A percentile compares a stretch with the other conserved stretches of the same genome.
These are phyloP conservation scores for Fraxinus cuspidata DNA, from an alignment of 257 asterid genomes.

Conservation along the genomic window DNA sequence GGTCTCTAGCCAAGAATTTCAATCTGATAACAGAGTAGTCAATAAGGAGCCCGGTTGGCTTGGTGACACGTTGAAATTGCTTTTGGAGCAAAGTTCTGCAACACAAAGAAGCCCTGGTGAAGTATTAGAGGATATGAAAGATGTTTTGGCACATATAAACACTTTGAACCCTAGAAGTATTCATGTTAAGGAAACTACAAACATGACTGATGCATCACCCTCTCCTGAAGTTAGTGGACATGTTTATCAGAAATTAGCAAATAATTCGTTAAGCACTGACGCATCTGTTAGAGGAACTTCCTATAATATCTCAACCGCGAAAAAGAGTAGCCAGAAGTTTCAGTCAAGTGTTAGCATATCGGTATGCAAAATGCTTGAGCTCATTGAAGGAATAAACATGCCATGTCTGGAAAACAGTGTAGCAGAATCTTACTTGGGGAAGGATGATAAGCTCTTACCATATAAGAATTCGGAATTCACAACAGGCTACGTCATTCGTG, in stretches of 20 bases:
- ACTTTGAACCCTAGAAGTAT: slow-evolving; percentile 19
- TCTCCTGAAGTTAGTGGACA: slow-evolving; percentile 26
- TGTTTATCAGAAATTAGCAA: slow-evolving; percentile 24
- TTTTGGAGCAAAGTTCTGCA: slow-evolving; percentile 44
- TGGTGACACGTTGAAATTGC: slow-evolving; percentile 40
- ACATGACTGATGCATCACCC: slow-evolving; percentile 13
- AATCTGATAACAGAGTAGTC: slow-evolving; percentile 14
- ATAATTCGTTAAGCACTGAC: slow-evolving; percentile 28
- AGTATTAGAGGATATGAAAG: slow-evolving; percentile 54
- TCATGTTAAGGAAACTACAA: neutral
- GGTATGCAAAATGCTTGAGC: slow-evolving; percentile 55
- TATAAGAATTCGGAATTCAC: slow-evolving; percentile 39
- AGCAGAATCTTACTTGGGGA: slow-evolving; percentile 36
- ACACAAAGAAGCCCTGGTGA: slow-evolving; percentile 42
- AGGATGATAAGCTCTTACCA: slow-evolving; percentile 34
- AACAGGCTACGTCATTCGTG: slow-evolving; percentile 54
- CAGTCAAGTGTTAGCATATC: slow-evolving; percentile 41
- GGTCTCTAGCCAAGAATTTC: slow-evolving; percentile 28
- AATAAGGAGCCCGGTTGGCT: slow-evolving; percentile 28
- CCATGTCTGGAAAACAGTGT: slow-evolving; percentile 45
- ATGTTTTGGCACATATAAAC: slow-evolving; percentile 31
- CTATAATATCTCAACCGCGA: slow-evolving; percentile 23
- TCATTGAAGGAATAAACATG: slow-evolving; percentile 63
- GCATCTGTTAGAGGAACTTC: slow-evolving; percentile 35
- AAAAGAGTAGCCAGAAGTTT: slow-evolving; percentile 34